Evolutionary conservation across 2,329 filamentous ascomycete species (phyloP).

Genomic region (Monosporascus ibericus): DNA sequence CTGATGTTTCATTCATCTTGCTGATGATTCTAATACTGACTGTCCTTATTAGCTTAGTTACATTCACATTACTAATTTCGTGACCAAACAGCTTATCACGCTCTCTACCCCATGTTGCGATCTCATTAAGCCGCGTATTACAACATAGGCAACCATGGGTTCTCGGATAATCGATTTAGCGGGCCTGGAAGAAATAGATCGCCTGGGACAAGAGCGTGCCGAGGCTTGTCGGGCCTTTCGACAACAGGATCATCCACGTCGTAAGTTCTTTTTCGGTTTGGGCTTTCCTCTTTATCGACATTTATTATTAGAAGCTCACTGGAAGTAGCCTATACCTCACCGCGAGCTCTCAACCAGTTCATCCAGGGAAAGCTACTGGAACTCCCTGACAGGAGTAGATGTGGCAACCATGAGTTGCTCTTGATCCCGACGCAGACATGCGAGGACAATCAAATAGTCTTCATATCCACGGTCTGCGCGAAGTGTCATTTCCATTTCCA

Average conservation of each 20-base stretch:
- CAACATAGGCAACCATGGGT: not conserved
- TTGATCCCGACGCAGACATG: conserved; percentile 15
- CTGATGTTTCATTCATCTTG: too few species aligned
- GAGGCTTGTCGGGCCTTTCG: not conserved
- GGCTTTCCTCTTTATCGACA: not conserved
- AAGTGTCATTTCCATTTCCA: conserved; percentile 24
- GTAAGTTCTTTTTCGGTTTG: conserved; percentile 3
- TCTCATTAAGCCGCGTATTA: not conserved
- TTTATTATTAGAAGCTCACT: not conserved
- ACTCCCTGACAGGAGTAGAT: conserved; percentile 8
- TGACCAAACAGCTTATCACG: not conserved
- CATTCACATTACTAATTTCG: too few species aligned
- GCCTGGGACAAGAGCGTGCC: not conserved
- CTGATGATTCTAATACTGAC: too few species aligned
- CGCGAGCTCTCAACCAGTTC: conserved; percentile 19
- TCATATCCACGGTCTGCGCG: conserved; percentile 21
- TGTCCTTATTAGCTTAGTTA: too few species aligned
- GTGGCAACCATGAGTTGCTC: conserved; percentile 21
- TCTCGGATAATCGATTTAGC: not conserved
- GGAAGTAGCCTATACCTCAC: conserved; percentile 21
- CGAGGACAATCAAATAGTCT: conserved; percentile 3
- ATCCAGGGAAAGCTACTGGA: conserved; percentile 15
- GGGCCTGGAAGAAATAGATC: not conserved
- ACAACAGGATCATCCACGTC: not conserved
- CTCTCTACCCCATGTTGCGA: not conserved